Evolutionary conservation across 2,329 filamentous ascomycete species (phyloP), one percentile per base, ranked within the genome.

Genomic region (Epichloe sylvatica): DNA sequence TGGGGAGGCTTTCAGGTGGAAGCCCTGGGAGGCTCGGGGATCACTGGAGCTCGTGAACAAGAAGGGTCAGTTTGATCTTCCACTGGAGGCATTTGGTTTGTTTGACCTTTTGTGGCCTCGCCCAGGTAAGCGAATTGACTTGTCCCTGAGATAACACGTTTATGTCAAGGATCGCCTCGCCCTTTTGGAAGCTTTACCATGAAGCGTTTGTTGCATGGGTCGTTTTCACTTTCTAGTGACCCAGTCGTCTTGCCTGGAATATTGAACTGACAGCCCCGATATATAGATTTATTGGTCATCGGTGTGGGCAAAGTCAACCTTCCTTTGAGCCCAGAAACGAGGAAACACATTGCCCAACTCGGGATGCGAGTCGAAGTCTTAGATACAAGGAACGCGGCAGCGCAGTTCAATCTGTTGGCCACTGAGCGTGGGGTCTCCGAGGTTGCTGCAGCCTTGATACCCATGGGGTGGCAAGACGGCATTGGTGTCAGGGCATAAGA

Each of bases 401-500:
- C 90, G 35, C 89, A 96, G 64, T 98, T 92, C 66, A 98, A 98
- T 63, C 64, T 98, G 60, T 70, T 98, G 49, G 91, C 89, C n/a
- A 97, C 89, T 17, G 92, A 98, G 70, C 74, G 92, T 47, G 91
- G 92, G 1, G 81, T 92, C 5, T 75, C 80, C 19, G 84, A 91
- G 59, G 81, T 97, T 53, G 91, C 89, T 30, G 91, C 88, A 2
- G 91, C 89, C 9, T 64, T 98, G 66, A 78, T 97, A 65, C 90
- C 90, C 0, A 75, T 92, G 48, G 89, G 88, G 2, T 94, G 87
- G 86, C 78, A 74, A 58, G 83, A 86, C 51, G 75, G 75, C 2
- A 55, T 69, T 25, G 73, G 74, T 2, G 71, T 70, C 6, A 51
- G 57, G 45, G 57, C 51, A 5, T 51, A 52, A 21, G 30, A 11